Percentiles rank a stretch among this genome's conserved stretches.
Conservation (phyloP, 306 rosid species). For the Myrica gale region DNA sequence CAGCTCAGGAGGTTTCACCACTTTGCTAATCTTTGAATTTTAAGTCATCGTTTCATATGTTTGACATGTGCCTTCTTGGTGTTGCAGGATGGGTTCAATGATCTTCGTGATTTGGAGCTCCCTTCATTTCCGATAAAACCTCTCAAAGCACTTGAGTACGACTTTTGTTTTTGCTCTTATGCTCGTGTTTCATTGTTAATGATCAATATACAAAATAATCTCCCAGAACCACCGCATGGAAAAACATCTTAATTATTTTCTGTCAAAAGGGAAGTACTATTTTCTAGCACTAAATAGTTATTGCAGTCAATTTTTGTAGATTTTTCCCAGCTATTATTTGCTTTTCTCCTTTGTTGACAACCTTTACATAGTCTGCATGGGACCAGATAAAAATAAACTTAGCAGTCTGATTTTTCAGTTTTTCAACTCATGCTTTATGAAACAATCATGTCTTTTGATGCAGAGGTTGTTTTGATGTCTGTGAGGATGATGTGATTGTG, state of each 20-base stretch:
- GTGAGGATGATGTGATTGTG: conserved; percentile 54
- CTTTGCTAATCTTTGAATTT: conserved; percentile 16
- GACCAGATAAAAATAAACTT: background rate
- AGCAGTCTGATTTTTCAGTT: background rate
- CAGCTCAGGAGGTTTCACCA: too few species aligned
- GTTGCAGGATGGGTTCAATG: conserved; percentile 71
- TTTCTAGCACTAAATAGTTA: background rate
- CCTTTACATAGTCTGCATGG: background rate
- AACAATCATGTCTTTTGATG: conserved; percentile 26
- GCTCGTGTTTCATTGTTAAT: background rate
- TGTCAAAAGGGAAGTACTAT: background rate
- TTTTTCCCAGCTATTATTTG: background rate
- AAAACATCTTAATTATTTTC: background rate
- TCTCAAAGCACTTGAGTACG: conserved; percentile 89
- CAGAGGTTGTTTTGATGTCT: conserved; percentile 80
- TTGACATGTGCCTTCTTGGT: conserved; percentile 25
- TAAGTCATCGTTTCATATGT: conserved; percentile 14
- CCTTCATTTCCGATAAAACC: conserved; percentile 86
- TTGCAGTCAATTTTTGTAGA: background rate
- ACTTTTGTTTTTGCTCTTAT: conserved; percentile 13
- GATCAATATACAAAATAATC: background rate
- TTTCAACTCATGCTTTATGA: background rate
- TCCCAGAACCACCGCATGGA: background rate
- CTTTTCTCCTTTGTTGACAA: background rate
- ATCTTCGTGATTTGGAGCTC: conserved; percentile 78